Evolutionary conservation across 768 basidiomycete genomes (phyloP), one percentile per base, ranked within the genome.

Genomic region (Tricholoma bakamatsutake): DNA sequence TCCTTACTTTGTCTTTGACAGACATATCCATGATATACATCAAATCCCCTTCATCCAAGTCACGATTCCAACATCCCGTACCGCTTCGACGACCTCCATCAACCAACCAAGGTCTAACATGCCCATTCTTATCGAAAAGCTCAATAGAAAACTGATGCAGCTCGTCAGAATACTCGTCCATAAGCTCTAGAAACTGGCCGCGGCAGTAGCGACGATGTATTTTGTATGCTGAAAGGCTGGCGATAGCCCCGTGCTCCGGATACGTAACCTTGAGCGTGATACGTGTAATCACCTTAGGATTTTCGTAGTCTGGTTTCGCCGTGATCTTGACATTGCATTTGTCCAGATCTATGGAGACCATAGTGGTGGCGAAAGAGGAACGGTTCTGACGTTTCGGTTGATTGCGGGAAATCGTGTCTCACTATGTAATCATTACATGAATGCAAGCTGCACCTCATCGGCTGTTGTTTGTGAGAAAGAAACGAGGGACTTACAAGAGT

Each of bases 81-180:
- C 72, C 71, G 42, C 65, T 67, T 48, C 67, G 66, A 27, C 59
- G 45, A n/a, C 65, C 62, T 15, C 65, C 57, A 15, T 69, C 63
- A 13, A 67, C 48, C 3, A 69, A 55, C 53, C 61, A 61, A 2
- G 62, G 52, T 40, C 61, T 62, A n/a, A 71, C 35, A 6, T 55
- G 43, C 3, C 66, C 65, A 52, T 62, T 31, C 39, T 67, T 63
- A 57, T 74, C 69, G 33, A 71, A 73, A 1, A 73, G 51, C 1
- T 40, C 57, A 2, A 57, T 39, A 13, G 69, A 64, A 49, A 73
- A 69, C n/a, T 67, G 53, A 30, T 59, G 55, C n/a, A 73, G 49
- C 52, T 73, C 73, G 5, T 67, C 45, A 15, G 63, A 63, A 15
- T 71, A 63, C 18, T 63, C 67, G 55, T 73, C 68, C 64, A 71